A percentile compares a stretch with the other conserved stretches of the same genome.
These are phyloP conservation scores for Arxiozyma bovina DNA, from an alignment of 1,139 yeast genomes.

Conservation along the genomic window DNA sequence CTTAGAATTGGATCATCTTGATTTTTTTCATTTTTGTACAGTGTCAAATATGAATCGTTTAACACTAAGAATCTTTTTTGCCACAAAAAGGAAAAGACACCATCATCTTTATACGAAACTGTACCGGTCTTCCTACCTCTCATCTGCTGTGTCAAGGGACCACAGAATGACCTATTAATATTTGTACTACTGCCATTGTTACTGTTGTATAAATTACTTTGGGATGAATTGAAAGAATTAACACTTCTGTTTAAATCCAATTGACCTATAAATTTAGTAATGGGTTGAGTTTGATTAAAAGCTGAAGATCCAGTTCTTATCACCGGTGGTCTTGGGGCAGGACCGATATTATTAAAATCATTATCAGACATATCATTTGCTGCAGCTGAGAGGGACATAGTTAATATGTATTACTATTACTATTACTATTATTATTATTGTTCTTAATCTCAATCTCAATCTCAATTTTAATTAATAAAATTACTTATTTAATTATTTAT, in stretches of 20 bases:
- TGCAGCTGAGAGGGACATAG: slow-evolving; percentile 37
- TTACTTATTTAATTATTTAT: too few species aligned
- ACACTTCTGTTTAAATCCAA: slow-evolving; percentile 13
- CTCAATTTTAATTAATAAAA: neutral
- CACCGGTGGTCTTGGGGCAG: slow-evolving; percentile 38
- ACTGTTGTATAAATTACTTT: slow-evolving; percentile 4
- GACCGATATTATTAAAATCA: slow-evolving; percentile 37
- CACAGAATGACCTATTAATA: slow-evolving; percentile 4
- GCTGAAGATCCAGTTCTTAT: slow-evolving; percentile 12
- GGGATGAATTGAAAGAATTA: neutral
- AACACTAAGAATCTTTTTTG: slow-evolving; percentile 76
- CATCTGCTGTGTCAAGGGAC: slow-evolving; percentile 4
- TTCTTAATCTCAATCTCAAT: too few species aligned
- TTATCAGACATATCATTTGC: slow-evolving; percentile 37
- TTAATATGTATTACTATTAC: neutral
- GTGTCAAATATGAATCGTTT: slow-evolving; percentile 63
- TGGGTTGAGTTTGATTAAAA: slow-evolving; percentile 29
- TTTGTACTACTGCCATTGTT: slow-evolving; percentile 16
- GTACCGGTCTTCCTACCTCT: slow-evolving; percentile 47
- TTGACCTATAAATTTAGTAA: slow-evolving; percentile 21
- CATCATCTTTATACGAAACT: slow-evolving; percentile 90
- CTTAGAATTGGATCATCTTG: slow-evolving; percentile 38
- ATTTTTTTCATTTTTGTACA: slow-evolving; percentile 58
- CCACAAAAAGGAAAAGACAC: slow-evolving; percentile 81
- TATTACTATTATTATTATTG: neutral